Conservation (phyloP, 140 eudicot species). For the Oenanthe javanica region DNA sequence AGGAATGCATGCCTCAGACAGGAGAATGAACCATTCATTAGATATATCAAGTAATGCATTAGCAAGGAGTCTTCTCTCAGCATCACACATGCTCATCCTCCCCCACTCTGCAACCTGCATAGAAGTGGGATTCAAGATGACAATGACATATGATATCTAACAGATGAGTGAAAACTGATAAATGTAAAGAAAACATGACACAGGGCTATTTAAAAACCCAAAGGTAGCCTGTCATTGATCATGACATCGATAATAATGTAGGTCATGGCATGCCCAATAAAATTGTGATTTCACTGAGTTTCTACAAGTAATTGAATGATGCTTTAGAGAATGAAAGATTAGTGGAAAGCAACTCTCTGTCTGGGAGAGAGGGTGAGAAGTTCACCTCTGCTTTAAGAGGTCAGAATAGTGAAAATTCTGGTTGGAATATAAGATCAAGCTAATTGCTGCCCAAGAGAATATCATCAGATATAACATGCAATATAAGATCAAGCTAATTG, state of each 20-base stretch:
- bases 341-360: background rate
- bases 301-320: background rate
- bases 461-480: background rate
- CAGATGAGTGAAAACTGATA: background rate
- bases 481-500: background rate
- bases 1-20: slow-evolving; percentile 80
- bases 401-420: background rate
- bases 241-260: background rate
- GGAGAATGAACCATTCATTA: slow-evolving; percentile 60
- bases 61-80: slow-evolving; percentile 67
- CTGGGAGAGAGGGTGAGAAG: background rate
- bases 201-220: background rate
- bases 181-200: background rate
- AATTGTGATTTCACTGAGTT: background rate
- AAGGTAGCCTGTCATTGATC: background rate
- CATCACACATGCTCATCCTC: slow-evolving; percentile 70
- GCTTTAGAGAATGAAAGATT: background rate
- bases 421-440: background rate
- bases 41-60: slow-evolving; percentile 68
- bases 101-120: slow-evolving; percentile 73
- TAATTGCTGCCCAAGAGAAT: background rate
- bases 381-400: background rate
- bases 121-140: background rate
- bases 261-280: background rate
- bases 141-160: background rate